Conservation (phyloP, 2,329 filamentous ascomycete genomes). For the Microsporum ferrugineum region DNA sequence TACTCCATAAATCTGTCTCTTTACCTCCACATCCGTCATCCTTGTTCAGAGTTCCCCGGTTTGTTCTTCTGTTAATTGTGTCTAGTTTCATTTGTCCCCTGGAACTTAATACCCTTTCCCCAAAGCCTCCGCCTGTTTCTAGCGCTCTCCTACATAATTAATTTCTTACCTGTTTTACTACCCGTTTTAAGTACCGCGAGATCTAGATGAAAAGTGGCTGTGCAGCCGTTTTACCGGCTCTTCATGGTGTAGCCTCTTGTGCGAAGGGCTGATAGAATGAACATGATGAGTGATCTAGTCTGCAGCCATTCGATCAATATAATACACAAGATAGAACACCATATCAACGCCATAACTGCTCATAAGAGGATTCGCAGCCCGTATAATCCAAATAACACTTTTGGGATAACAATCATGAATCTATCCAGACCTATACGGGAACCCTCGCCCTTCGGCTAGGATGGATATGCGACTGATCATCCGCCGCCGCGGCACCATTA, state of each 20-base stretch:
- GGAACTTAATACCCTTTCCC: slow-evolving; percentile 2
- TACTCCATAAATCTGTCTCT: neutral
- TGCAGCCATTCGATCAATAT: neutral
- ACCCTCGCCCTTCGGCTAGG: slow-evolving; percentile 11
- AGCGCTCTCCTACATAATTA: slow-evolving; percentile 1
- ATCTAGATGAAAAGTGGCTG: neutral
- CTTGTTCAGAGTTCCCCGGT: neutral
- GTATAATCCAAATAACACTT: neutral
- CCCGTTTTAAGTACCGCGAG: neutral
- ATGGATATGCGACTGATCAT: slow-evolving; percentile 9
- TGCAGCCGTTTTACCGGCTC: neutral
- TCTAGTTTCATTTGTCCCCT: neutral
- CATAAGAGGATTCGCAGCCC: neutral
- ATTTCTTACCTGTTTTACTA: neutral
- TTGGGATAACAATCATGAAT: neutral
- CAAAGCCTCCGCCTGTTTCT: neutral
- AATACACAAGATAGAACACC: neutral
- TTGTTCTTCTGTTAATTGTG: neutral
- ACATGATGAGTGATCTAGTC: too few species aligned
- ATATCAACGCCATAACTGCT: neutral
- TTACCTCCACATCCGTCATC: neutral
- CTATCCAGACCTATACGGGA: neutral
- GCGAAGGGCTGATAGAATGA: too few species aligned
- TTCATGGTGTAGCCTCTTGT: too few species aligned
- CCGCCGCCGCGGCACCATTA: slow-evolving; percentile 1